Conservation (phyloP, 345 rosid species). For the Salix caprea region DNA sequence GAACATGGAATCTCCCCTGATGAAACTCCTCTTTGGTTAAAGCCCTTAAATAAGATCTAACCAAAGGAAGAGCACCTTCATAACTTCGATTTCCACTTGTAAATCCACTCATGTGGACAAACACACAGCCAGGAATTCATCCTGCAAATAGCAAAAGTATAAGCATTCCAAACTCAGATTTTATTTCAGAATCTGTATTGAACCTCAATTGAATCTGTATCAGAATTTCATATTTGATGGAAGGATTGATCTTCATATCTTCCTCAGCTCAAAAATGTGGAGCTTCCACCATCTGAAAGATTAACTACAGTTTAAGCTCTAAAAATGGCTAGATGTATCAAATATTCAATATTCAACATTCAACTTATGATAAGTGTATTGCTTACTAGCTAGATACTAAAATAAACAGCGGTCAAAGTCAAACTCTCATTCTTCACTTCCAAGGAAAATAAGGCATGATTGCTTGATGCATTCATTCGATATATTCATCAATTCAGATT, state of each 20-base stretch:
- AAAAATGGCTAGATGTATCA: background rate
- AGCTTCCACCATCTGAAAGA: constrained; percentile 73
- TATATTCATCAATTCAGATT: background rate
- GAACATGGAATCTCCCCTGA: background rate
- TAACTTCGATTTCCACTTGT: constrained; percentile 67
- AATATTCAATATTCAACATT: constrained; percentile 4
- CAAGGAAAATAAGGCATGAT: background rate
- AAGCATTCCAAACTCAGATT: background rate
- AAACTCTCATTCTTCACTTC: background rate
- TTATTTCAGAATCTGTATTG: no score
- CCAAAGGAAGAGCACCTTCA: constrained; percentile 80
- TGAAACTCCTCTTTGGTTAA: background rate
- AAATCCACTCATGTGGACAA: constrained; percentile 92
- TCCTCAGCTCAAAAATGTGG: constrained; percentile 90
- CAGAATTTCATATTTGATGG: constrained; percentile 46
- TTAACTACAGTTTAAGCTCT: background rate
- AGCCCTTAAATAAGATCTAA: constrained; percentile 44
- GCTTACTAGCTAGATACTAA: background rate
- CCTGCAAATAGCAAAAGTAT: constrained; percentile 36
- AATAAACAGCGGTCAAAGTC: background rate
- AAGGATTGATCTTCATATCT: constrained; percentile 72
- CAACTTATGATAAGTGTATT: background rate
- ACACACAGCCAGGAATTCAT: constrained; percentile 80
- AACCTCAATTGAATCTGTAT: background rate
- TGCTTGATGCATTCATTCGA: background rate